phyloP scores from a whole-genome alignment of 1,284 basidiomycete genomes.

The Neolentinus lepideus region DNA sequence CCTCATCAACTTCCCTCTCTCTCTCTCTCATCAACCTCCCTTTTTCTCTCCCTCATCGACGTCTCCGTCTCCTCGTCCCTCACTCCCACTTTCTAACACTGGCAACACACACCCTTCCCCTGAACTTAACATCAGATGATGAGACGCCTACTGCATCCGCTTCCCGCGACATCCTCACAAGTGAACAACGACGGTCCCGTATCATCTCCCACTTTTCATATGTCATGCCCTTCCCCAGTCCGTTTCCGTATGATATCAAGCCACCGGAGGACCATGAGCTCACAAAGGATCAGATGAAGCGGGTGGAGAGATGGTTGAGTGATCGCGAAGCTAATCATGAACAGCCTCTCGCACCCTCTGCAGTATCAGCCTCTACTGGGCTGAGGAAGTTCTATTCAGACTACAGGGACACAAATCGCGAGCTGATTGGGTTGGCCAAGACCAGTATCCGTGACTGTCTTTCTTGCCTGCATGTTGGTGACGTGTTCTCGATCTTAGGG shows the following conservation, averaged over 20 bases:
- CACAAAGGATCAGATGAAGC: constrained; percentile 47
- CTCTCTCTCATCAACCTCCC: too few relatives aligned
- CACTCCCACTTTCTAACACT: constrained; percentile 64
- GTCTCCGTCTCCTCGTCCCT: too few relatives aligned
- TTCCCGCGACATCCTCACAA: constrained; percentile 47
- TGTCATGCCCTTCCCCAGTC: constrained; percentile 74
- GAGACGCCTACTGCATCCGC: constrained; percentile 42
- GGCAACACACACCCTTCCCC: constrained; percentile 49
- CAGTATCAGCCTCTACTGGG: neutral
- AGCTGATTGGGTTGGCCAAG: constrained; percentile 67
- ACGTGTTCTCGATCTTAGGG: constrained; percentile 62
- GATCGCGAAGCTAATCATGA: constrained; percentile 51
- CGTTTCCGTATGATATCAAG: constrained; percentile 81
- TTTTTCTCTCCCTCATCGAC: too few relatives aligned
- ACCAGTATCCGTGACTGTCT: constrained; percentile 68
- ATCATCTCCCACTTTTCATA: constrained; percentile 74
- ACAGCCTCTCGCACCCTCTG: constrained; percentile 6
- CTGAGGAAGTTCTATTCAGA: constrained; percentile 40
- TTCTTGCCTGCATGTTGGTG: constrained; percentile 84
- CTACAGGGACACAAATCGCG: constrained; percentile 50
- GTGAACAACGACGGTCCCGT: constrained; percentile 67
- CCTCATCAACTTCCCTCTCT: too few relatives aligned
- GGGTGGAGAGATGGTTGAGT: constrained; percentile 68
- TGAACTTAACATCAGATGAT: constrained; percentile 66
- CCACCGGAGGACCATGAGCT: constrained; percentile 38